Conservation (phyloP, 2,329 filamentous ascomycete species). For the Myriangium duriaei region DNA sequence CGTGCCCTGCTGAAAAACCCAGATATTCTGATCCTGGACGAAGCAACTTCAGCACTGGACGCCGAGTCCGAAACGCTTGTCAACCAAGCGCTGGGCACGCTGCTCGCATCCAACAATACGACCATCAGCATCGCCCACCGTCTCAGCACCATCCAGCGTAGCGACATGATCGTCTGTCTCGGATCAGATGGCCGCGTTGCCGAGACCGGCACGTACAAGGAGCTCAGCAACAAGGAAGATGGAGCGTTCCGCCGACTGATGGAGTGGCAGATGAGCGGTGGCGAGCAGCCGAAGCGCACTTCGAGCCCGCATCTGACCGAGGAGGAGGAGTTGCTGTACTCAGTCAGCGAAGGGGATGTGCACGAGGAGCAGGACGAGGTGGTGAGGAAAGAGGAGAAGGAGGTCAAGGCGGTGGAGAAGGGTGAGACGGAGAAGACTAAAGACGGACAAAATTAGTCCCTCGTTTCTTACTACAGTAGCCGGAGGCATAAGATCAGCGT, state of each 20-base stretch:
- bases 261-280: conserved; percentile 96
- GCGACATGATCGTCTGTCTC: conserved; percentile 87
- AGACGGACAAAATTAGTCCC: too few species aligned
- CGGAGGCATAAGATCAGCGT: too few species aligned
- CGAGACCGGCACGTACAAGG: conserved; percentile 72
- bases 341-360: conserved; percentile 39
- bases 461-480: too few species aligned
- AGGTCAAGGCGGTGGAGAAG: conserved; percentile 20
- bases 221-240: conserved; percentile 57
- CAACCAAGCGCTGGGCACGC: conserved; percentile 70
- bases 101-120: conserved; percentile 80
- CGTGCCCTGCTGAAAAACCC: conserved; percentile 89
- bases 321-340: conserved; percentile 25
- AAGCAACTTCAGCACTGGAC: conserved; percentile 87
- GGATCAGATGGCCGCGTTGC: conserved; percentile 77
- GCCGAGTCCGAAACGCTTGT: conserved; percentile 95
- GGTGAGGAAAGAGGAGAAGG: conserved; percentile 26
- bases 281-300: conserved; percentile 37
- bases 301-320: conserved; percentile 12
- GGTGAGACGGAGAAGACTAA: conserved; percentile 20
- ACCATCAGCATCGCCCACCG: conserved; percentile 97
- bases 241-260: conserved; percentile 91
- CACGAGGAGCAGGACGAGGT: conserved; percentile 23
- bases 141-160: conserved; percentile 89
- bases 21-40: conserved; percentile 91